These are phyloP conservation scores for Sugiyamaella neomexicana DNA, from an alignment of 1,139 yeast species.

Conservation along the genomic window DNA sequence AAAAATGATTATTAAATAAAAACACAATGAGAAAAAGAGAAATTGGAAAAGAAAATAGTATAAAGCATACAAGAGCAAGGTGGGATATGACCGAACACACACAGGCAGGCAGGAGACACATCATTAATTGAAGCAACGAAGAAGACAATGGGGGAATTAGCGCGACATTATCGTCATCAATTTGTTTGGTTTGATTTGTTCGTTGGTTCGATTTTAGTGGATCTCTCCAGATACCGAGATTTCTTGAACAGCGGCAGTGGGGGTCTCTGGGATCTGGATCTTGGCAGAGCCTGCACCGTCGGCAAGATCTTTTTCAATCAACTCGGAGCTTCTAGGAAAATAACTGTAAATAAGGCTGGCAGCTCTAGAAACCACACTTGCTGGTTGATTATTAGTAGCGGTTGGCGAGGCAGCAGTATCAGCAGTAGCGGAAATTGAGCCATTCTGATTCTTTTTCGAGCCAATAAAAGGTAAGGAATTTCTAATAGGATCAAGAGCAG, in stretches of 20 bases:
- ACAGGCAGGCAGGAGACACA: neutral
- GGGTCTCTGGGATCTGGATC: neutral
- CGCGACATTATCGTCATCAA: no score
- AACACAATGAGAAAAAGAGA: no score
- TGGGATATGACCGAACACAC: neutral
- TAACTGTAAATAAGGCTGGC: constrained; percentile 4
- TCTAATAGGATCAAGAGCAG: constrained; percentile 15
- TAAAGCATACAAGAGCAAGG: neutral
- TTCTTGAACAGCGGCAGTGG: constrained; percentile 12
- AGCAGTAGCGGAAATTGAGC: neutral
- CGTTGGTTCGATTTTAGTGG: neutral
- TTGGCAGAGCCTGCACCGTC: neutral
- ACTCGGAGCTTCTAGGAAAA: neutral
- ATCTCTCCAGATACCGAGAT: constrained; percentile 12
- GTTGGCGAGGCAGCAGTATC: neutral
- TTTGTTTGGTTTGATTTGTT: no score
- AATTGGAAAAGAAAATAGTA: no score
- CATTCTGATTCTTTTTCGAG: neutral
- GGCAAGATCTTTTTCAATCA: neutral
- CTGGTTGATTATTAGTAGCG: no score
- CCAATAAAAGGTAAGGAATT: neutral
- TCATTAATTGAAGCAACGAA: neutral
- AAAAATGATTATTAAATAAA: neutral
- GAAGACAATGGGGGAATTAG: neutral
- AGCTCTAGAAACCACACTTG: constrained; percentile 12